Evolutionary conservation across 257 asterid species (phyloP).

Genomic region (Coffea canephora): DNA sequence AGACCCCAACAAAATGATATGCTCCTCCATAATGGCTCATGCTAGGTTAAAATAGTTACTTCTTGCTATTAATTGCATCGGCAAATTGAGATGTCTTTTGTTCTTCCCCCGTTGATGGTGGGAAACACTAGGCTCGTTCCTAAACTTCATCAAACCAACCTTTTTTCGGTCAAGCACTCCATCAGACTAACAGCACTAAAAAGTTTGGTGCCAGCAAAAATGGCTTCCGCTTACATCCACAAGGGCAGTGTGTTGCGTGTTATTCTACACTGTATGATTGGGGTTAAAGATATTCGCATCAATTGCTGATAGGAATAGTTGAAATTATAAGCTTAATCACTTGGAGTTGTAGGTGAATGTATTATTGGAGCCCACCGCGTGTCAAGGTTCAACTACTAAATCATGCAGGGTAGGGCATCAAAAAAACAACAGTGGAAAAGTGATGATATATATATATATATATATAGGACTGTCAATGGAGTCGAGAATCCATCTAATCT

Average conservation of each 20-base stretch:
- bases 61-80: conserved; percentile 11
- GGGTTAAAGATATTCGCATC: neutral
- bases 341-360: conserved; percentile 15
- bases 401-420: neutral
- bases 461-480: too few relatives aligned
- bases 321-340: neutral
- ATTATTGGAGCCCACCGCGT: neutral
- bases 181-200: neutral
- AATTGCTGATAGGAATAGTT: neutral
- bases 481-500: too few relatives aligned
- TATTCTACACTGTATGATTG: conserved; percentile 4
- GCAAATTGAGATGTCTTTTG: neutral
- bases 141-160: conserved; percentile 10
- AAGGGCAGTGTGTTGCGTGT: neutral
- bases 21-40: neutral
- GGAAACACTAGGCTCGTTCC: neutral
- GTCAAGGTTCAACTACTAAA: neutral
- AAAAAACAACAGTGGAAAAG: neutral
- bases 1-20: neutral
- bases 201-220: neutral
- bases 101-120: conserved; percentile 12
- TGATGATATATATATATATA: neutral
- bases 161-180: conserved; percentile 11
- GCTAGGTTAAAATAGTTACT: neutral
- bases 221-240: neutral